phyloP scores from a whole-genome alignment of 371 early-diverging fungal species.

The Phascolomyces articulosus region DNA sequence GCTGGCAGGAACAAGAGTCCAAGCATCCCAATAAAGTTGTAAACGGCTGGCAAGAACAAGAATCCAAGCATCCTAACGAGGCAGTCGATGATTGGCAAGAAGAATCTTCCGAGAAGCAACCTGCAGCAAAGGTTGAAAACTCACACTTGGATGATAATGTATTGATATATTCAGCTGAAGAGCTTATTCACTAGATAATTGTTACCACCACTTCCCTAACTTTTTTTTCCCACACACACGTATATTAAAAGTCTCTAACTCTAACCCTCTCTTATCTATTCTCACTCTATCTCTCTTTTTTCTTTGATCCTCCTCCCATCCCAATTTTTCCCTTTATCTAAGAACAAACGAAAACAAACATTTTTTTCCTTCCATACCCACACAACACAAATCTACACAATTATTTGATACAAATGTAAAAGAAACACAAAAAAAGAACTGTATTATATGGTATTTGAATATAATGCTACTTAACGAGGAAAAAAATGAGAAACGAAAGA shows the following conservation, averaged over 20 bases:
- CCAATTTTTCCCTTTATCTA: too few species aligned
- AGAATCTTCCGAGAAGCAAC: too few species aligned
- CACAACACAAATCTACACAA: background rate
- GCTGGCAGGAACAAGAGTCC: too few species aligned
- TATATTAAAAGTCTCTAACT: background rate
- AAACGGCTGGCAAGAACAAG: too few species aligned
- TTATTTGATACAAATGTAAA: background rate
- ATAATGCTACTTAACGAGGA: background rate
- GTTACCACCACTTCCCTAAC: background rate
- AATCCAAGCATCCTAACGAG: too few species aligned
- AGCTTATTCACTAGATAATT: background rate
- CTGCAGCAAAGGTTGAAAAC: background rate
- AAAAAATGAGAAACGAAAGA: slow-evolving; percentile 1
- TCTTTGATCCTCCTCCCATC: too few species aligned
- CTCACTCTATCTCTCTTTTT: too few species aligned
- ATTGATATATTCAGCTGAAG: background rate
- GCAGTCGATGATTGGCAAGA: too few species aligned
- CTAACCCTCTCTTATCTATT: too few species aligned
- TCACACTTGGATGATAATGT: background rate
- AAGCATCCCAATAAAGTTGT: too few species aligned
- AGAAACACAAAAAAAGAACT: background rate
- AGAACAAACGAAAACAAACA: too few species aligned
- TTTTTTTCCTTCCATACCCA: background rate
- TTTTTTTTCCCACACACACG: background rate
- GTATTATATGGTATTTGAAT: background rate